A percentile compares a stretch with the other conserved stretches of the same genome.
phyloP scores from a whole-genome alignment of 768 basidiomycete species.

The Phylloporus sp. region DNA sequence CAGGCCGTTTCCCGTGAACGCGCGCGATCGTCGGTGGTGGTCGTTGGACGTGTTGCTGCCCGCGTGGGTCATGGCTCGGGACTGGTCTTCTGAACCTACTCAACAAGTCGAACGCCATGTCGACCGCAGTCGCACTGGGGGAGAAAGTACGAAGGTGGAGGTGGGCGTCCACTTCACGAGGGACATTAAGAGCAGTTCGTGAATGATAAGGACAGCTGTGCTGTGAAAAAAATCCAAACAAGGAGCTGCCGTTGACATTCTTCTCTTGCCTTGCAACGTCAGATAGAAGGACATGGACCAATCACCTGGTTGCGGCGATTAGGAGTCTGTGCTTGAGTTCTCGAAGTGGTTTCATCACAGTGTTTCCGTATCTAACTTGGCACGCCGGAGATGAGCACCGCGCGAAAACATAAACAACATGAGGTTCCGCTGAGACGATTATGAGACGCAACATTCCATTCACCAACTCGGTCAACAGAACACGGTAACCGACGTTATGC shows the following conservation, averaged over 20 bases:
- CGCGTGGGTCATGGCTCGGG: constrained; percentile 15
- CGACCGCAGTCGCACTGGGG: constrained; percentile 7
- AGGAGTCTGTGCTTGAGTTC: constrained; percentile 21
- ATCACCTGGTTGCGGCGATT: constrained; percentile 26
- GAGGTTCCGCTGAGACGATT: constrained; percentile 11
- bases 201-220: constrained; percentile 26
- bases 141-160: constrained; percentile 10
- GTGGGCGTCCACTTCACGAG: constrained; percentile 7
- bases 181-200: constrained; percentile 27
- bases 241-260: constrained; percentile 21
- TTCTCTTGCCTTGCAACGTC: constrained; percentile 25
- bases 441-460: constrained; percentile 19
- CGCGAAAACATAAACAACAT: constrained; percentile 14
- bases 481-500: constrained; percentile 17
- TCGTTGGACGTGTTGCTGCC: constrained; percentile 12
- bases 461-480: constrained; percentile 18
- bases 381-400: constrained; percentile 25
- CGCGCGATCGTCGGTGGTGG: constrained; percentile 15
- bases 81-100: constrained; percentile 20
- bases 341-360: constrained; percentile 29
- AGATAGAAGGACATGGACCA: constrained; percentile 27
- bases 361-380: constrained; percentile 17
- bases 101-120: constrained; percentile 27
- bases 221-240: constrained; percentile 22
- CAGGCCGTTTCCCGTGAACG: constrained; percentile 16